Base-by-base conservation (phyloP, 2,329 filamentous ascomycete genomes). In the Paradendryphiella salina region DNA sequence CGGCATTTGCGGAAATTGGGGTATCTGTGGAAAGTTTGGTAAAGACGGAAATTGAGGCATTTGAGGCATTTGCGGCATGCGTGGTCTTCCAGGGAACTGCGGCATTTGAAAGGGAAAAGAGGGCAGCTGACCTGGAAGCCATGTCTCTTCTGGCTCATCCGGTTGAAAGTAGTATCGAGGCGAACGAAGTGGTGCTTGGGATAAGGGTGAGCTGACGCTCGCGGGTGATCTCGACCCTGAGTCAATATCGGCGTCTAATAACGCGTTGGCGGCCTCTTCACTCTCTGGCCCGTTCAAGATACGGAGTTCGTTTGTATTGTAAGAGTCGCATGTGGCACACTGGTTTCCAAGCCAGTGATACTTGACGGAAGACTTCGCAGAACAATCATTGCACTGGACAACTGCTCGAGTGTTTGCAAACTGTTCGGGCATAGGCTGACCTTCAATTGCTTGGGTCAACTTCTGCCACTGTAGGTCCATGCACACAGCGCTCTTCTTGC, bases 341-440 rank as follows among this genome's bases (percentile, higher is more conserved):
- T 96, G 96, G 37, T 96, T 79, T 0, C 94, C 94, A 4, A 97
- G 79, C 90, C 94, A 99, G 74, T 99, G 94, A 69, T 95, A 99
- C 23, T 83, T 82, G 17, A 94, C 90, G 17, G 88, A 88, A 54
- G 88, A 92, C 69, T 91, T 92, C 10, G 89, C 88, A 37, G 86
- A 89, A 74, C 94, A 99, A 75, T 99, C 94, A 70, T 99, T 97
- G 74, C 94, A 99, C 55, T 92, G 84, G 41, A 97, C 84, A 57
- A 92, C 83, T 11, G 91, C 93, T 56, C 85, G 85, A 4, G 89
- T 91, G 63, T 90, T 85, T 54, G 78, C 80, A 65, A 92, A 96
- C 57, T 95, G 89, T 54, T 76, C 75, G 1, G 94, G 94, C 91
- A 99, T 97, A 1, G 94, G 94, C 69, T 99, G 94, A 36, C 82